A percentile compares a stretch with the other conserved stretches of the same genome.
Conservation (phyloP, 208 protist genomes). For the Naegleria gruberi region DNA sequence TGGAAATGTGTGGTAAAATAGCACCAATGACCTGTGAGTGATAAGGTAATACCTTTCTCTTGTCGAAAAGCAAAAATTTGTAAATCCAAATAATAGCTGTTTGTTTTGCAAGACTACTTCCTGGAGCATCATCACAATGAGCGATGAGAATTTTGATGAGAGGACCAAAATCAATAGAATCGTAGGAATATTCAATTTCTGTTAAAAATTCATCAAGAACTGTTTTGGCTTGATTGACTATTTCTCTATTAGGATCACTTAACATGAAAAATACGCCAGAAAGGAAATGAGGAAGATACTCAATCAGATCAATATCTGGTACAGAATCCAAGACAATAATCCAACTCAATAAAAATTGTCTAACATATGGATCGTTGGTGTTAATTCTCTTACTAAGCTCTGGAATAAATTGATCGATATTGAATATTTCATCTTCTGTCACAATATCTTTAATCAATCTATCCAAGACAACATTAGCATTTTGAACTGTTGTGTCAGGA, state of each 20-base stretch:
- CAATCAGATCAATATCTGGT: slow-evolving; percentile 63
- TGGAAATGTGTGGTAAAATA: slow-evolving; percentile 48
- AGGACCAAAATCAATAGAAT: background rate
- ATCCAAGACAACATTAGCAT: slow-evolving; percentile 58
- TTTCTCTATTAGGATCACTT: slow-evolving; percentile 41
- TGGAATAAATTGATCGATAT: slow-evolving; percentile 61
- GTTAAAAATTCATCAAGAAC: slow-evolving; percentile 21
- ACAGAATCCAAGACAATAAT: slow-evolving; percentile 61
- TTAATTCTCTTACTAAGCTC: slow-evolving; percentile 50
- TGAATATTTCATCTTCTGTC: slow-evolving; percentile 49
- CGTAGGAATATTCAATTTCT: slow-evolving; percentile 17
- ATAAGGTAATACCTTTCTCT: slow-evolving; percentile 47
- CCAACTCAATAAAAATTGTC: slow-evolving; percentile 65
- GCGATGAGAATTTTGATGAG: slow-evolving; percentile 18
- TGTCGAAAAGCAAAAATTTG: slow-evolving; percentile 50
- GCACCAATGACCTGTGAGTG: slow-evolving; percentile 42
- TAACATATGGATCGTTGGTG: slow-evolving; percentile 42
- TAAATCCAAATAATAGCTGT: slow-evolving; percentile 59
- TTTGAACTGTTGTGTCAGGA: slow-evolving; percentile 57
- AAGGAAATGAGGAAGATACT: slow-evolving; percentile 61
- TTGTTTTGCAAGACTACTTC: slow-evolving; percentile 44
- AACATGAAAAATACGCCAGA: slow-evolving; percentile 56
- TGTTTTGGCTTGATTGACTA: slow-evolving; percentile 19
- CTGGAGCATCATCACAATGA: background rate
- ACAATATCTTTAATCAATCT: slow-evolving; percentile 63